A percentile compares a stretch with the other conserved stretches of the same genome.
Conservation (phyloP, 1,284 basidiomycete genomes). For the Apiotrichum akiyoshidainum region DNA sequence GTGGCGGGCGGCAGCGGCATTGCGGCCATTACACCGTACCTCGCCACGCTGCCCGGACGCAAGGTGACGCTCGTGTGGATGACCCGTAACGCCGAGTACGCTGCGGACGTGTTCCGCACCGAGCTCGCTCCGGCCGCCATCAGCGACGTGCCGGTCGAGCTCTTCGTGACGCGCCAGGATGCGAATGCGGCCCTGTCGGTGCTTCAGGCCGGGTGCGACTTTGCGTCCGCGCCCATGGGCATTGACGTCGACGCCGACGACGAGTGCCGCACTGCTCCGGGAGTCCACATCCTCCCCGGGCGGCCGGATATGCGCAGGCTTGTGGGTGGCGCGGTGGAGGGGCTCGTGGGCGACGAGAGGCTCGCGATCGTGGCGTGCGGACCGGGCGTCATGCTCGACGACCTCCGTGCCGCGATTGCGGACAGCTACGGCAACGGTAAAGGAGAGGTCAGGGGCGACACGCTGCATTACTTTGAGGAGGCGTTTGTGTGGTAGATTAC, state of each 20-base stretch:
- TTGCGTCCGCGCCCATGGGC: no score
- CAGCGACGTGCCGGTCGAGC: conserved; percentile 1
- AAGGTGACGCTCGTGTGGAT: conserved; percentile 27
- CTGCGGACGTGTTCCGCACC: conserved; percentile 24
- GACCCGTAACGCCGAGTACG: conserved; percentile 23
- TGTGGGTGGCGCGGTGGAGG: conserved; percentile 1
- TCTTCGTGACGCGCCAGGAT: conserved; percentile 13
- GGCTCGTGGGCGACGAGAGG: conserved; percentile 21
- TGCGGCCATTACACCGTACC: conserved; percentile 29
- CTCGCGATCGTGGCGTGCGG: conserved; percentile 33
- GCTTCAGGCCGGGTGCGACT: neutral
- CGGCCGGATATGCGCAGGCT: conserved; percentile 23
- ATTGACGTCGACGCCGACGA: neutral
- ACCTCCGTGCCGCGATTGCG: conserved; percentile 23
- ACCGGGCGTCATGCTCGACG: conserved; percentile 31
- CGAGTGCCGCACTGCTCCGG: neutral
- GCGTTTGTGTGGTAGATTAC: conserved; percentile 28
- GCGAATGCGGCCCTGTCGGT: neutral
- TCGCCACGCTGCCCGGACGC: conserved; percentile 13
- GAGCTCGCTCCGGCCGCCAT: conserved; percentile 17
- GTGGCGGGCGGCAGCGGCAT: conserved; percentile 35
- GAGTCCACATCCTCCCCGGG: conserved; percentile 8
- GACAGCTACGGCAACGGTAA: conserved; percentile 23
- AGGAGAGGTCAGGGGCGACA: conserved; percentile 17
- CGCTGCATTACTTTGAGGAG: conserved; percentile 34